Evolutionary conservation across 306 rosid species (phyloP), one percentile per base, ranked within the genome.

Genomic region (Cajanus cajan): DNA sequence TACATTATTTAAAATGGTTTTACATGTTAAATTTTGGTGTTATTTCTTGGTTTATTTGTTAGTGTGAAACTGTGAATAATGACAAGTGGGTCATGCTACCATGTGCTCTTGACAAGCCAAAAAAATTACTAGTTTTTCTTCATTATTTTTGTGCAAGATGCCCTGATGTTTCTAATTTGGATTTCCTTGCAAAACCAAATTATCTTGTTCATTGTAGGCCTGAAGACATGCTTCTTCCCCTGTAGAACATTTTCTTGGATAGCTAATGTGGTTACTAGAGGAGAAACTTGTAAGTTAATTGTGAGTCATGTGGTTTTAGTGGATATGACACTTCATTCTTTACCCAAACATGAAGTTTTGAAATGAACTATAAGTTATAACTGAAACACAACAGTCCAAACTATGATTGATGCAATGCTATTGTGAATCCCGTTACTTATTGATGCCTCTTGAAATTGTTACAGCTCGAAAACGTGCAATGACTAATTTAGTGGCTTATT

Each of bases 171-270:
- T 22, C 62, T 54, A 21, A 4, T 0, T 9, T 21, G 10, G 25
- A 54, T 54, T 54, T 54, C 33, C 33, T 21, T 3, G 4, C 0
- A 21, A 21, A 54, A 19, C 7, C n/a, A 28, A 57, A 5, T 21
- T 31, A 44, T 41, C 8, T 54, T 25, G 36, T 31, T 47, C 75
- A 50, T 33, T 76, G 18, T 66, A 84, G 85, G 86, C 50, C 28
- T 82, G 57, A 87, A 84, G 83, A 84, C 86, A 18, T 82, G 63
- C 71, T n/a, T 84, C 4, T 87, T 82, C 50, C 88, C 88, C 2
- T 87, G 88, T 40, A 88, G 86, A 71, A 82, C 88, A 69, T 84
- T 87, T 82, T 84, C 88, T 21, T 52, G 79, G 86, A 75, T 82
- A 45, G 81, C 83, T 41, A 72, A 70, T 16, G 24, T 34, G 73